Evolutionary conservation across 2,329 filamentous ascomycete species (phyloP), one percentile per base, ranked within the genome.

Genomic region (Calonectria multiphialidica): DNA sequence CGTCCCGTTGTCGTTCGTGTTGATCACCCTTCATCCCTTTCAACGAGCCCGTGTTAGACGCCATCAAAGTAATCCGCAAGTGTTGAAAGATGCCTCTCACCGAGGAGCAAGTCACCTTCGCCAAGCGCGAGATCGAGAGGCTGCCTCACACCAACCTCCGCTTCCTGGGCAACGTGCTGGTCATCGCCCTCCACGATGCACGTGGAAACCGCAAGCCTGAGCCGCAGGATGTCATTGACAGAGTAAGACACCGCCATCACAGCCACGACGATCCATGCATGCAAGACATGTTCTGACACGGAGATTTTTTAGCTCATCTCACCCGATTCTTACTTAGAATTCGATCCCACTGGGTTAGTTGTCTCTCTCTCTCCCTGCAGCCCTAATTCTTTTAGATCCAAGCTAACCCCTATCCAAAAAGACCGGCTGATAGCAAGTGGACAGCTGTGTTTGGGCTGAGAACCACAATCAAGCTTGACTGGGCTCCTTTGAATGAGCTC

Each of bases 161-260:
- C 53, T 59, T 59, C 21, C 53, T 59, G 5, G 53, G 53, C 33
- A 59, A 59, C 21, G n/a, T 59, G 13, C 53, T 59, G 5, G n/a
- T 59, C 5, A 7, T 59, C 16, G 53, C 53, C 35, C 53, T 35
- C 33, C 53, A 59, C 53, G 53, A 59, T 59, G 53, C 53, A 5
- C 33, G 53, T 33, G 53, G 53, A n/a, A 37, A 25, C 15, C 53
- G 53, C 53, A 59, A 59, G 53, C 53, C 53, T 21, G 53, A 59
- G 35, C 53, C 53, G 35, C 53, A 59, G 33, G 53, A 59, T 40
- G 53, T 59, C 21, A 59, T 59, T 33, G 53, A 59, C 53, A 59
- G 53, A 59, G 53, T 59, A 59, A 59, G 53, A 21, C 47, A 13
- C 23, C 33, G 53, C 16, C 33, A 59, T n/a, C 47, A 37, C 12